Percentiles rank a stretch among this genome's conserved stretches.
Evolutionary conservation across 78 protist species (phyloP).

Genomic region (Dictyostelium discoideum): dicty_2.7 NC_007090.3:14001-14500

Average conservation of each 20-base stretch:
- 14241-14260: background rate
- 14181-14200: conserved; percentile 87
- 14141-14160: conserved; percentile 95
- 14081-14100: conserved; percentile 89
- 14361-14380: conserved; percentile 95
- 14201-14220: conserved; percentile 73
- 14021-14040: conserved; percentile 93
- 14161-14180: conserved; percentile 87
- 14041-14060: conserved; percentile 94
- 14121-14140: conserved; percentile 78
- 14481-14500: conserved; percentile 98
- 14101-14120: conserved; percentile 68
- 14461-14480: conserved; percentile 91
- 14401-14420: conserved; percentile 99
- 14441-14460: conserved; percentile 91
- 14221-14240: background rate
- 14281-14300: conserved; percentile 98
- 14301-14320: conserved; percentile 98
- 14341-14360: conserved; percentile 94
- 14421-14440: conserved; percentile 99
- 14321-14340: conserved; percentile 98
- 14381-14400: conserved; percentile 98
- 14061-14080: conserved; percentile 94
- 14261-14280: conserved; percentile 83
- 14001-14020: conserved; percentile 99